Percentiles rank a stretch among this genome's conserved stretches.
phyloP scores from a whole-genome alignment of 179 eudicot species.

The Corrigiola litoralis region DNA sequence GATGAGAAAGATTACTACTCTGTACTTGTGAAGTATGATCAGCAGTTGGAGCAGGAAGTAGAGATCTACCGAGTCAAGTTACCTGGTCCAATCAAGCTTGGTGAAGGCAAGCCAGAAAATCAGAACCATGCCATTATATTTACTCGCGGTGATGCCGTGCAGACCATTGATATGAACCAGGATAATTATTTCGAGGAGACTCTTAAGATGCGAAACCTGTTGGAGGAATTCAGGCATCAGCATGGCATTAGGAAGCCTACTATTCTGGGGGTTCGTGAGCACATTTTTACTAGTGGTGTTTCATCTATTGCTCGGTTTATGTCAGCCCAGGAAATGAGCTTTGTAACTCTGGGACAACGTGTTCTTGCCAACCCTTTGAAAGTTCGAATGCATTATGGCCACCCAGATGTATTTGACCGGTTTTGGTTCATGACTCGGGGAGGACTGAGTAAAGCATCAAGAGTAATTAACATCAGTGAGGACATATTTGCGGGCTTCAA shows the following conservation, averaged over 20 bases:
- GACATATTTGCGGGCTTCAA: slow-evolving; percentile 97
- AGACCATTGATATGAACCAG: slow-evolving; percentile 95
- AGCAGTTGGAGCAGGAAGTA: slow-evolving; percentile 65
- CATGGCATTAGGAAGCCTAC: slow-evolving; percentile 91
- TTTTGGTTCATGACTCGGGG: slow-evolving; percentile 92
- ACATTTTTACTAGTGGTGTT: slow-evolving; percentile 88
- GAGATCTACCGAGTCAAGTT: slow-evolving; percentile 81
- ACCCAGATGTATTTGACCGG: slow-evolving; percentile 92
- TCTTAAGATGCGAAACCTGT: slow-evolving; percentile 74
- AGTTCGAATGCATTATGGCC: slow-evolving; percentile 92
- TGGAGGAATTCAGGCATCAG: slow-evolving; percentile 62
- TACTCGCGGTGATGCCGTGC: slow-evolving; percentile 91
- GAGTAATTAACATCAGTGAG: slow-evolving; percentile 89
- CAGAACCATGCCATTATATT: slow-evolving; percentile 94
- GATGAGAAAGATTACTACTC: slow-evolving; percentile 65
- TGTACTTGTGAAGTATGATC: slow-evolving; percentile 87
- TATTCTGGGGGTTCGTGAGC: slow-evolving; percentile 86
- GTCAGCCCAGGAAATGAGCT: slow-evolving; percentile 93
- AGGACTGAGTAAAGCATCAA: slow-evolving; percentile 89
- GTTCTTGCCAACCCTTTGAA: slow-evolving; percentile 90
- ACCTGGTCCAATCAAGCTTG: slow-evolving; percentile 88
- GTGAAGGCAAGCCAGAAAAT: slow-evolving; percentile 97
- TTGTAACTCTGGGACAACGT: slow-evolving; percentile 95
- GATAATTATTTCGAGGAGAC: slow-evolving; percentile 94
- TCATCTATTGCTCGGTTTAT: slow-evolving; percentile 96